Percentiles rank a stretch among this genome's conserved stretches.
Evolutionary conservation across 805 yeast species (phyloP).

Genomic region (Yamadazyma sp.): DNA sequence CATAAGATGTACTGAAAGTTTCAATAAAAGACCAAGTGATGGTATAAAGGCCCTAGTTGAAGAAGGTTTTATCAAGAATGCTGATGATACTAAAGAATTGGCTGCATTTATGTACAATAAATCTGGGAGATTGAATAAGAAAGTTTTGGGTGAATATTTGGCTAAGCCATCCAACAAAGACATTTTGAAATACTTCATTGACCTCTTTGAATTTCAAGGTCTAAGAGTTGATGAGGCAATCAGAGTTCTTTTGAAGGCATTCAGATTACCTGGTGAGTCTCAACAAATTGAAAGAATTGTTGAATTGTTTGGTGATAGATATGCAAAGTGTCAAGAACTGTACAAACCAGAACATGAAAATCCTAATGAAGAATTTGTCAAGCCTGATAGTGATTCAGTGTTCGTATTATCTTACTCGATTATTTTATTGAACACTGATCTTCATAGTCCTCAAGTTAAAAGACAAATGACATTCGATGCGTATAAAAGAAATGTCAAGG

Average conservation of each 20-base stretch:
- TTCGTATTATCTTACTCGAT: constrained; percentile 88
- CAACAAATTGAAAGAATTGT: constrained; percentile 93
- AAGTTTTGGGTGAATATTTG: constrained; percentile 78
- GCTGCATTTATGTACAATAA: constrained; percentile 75
- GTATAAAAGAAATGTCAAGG: constrained; percentile 75
- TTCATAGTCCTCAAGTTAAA: constrained; percentile 89
- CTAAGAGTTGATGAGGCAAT: constrained; percentile 92
- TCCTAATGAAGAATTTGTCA: constrained; percentile 43
- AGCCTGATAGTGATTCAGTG: constrained; percentile 82
- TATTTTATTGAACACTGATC: constrained; percentile 91
- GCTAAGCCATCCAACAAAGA: constrained; percentile 70
- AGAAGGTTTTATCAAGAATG: constrained; percentile 55
- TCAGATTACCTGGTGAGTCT: constrained; percentile 95
- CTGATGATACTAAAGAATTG: constrained; percentile 53
- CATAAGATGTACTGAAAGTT: constrained; percentile 66
- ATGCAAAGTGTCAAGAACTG: constrained; percentile 57
- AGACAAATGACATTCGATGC: constrained; percentile 86
- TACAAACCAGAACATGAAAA: constrained; percentile 11
- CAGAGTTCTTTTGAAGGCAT: constrained; percentile 73
- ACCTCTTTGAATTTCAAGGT: constrained; percentile 68
- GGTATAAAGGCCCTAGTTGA: constrained; percentile 69
- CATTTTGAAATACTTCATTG: constrained; percentile 62
- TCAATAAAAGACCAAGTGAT: constrained; percentile 74
- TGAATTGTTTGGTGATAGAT: constrained; percentile 80
- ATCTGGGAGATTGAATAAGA: constrained; percentile 82